phyloP scores from a whole-genome alignment of 2,329 filamentous ascomycete genomes.

The Diplodia sapinea region DNA sequence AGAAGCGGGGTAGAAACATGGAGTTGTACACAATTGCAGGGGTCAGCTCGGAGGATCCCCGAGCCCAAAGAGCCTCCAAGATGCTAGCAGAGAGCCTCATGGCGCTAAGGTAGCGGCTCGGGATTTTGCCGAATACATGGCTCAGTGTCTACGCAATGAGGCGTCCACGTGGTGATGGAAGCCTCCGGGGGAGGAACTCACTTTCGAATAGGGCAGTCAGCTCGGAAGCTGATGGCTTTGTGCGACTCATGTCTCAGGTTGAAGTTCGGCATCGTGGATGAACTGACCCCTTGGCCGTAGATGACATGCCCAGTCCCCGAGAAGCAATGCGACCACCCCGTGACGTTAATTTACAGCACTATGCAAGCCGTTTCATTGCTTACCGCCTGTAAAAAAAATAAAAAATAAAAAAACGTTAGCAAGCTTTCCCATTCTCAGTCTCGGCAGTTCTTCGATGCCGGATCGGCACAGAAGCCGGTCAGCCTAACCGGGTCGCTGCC shows the following conservation, averaged over 20 bases:
- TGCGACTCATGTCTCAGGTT: too few species aligned
- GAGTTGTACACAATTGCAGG: not conserved
- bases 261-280: too few species aligned
- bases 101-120: not conserved
- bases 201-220: too few species aligned
- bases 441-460: not conserved
- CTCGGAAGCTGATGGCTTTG: too few species aligned
- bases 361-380: not conserved
- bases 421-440: not conserved
- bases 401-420: not conserved
- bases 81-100: not conserved
- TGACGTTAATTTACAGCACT: too few species aligned
- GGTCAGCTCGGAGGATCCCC: not conserved
- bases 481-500: not conserved
- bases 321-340: too few species aligned
- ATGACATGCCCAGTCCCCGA: too few species aligned
- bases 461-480: not conserved
- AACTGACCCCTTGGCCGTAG: too few species aligned
- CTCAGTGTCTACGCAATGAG: too few species aligned
- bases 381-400: not conserved
- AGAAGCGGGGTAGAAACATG: conserved; percentile 13
- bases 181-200: not conserved
- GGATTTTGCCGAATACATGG: not conserved
- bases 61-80: not conserved
- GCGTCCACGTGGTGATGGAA: too few species aligned